A percentile compares a stretch with the other conserved stretches of the same genome.
Evolutionary conservation across 768 basidiomycete genomes (phyloP).

Genomic region (Roridomyces roridus): DNA sequence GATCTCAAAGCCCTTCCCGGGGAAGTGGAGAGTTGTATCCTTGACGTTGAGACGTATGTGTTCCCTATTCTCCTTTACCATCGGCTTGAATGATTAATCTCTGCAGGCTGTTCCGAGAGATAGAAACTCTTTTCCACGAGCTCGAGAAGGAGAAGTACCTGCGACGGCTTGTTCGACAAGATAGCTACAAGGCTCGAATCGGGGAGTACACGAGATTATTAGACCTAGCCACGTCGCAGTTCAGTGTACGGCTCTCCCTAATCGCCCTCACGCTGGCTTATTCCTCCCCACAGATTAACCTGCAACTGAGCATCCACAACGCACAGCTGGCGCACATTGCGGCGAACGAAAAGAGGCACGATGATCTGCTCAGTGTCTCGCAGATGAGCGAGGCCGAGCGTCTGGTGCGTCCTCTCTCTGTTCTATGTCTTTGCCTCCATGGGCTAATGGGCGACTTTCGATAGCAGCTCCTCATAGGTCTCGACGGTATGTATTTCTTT

Average conservation of each 20-base stretch:
- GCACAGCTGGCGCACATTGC: not conserved
- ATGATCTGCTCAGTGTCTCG: not conserved
- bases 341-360: not conserved
- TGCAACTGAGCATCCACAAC: not conserved
- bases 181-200: not conserved
- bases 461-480: no score
- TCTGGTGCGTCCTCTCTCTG: no score
- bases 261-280: not conserved
- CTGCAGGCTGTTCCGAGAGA: not conserved
- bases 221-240: no score
- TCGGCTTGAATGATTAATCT: not conserved
- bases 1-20: conserved; percentile 1
- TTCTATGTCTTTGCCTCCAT: no score
- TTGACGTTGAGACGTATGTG: conserved; percentile 2
- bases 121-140: not conserved
- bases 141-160: not conserved
- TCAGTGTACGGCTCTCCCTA: conserved; percentile 2
- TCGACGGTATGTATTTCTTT: no score
- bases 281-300: conserved; percentile 1
- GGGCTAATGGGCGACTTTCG: no score
- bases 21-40: conserved; percentile 7
- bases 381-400: no score
- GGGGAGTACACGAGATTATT: conserved; percentile 1
- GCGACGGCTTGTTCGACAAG: conserved; percentile 3
- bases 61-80: not conserved